Evolutionary conservation across 2,329 filamentous ascomycete genomes (phyloP).

Genomic region (Botrytis hyacinthi): DNA sequence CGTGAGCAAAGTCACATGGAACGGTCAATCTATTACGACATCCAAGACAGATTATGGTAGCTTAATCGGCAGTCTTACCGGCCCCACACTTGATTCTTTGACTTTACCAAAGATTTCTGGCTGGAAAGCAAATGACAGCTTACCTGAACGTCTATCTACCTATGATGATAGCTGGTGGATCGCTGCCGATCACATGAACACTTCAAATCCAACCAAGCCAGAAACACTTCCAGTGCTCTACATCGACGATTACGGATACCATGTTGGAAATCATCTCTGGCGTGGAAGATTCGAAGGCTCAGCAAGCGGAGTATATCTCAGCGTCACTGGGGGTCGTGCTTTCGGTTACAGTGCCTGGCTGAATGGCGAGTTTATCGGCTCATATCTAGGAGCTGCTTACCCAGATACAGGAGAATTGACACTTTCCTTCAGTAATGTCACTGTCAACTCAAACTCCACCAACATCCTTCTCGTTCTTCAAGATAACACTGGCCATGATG

Average conservation of each 20-base stretch:
- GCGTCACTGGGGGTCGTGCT: slow-evolving; percentile 23
- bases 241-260: slow-evolving; percentile 46
- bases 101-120: slow-evolving; percentile 26
- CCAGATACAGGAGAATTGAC: slow-evolving; percentile 37
- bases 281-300: slow-evolving; percentile 36
- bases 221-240: slow-evolving; percentile 46
- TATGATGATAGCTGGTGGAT: slow-evolving; percentile 42
- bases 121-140: slow-evolving; percentile 44
- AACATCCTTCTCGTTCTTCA: slow-evolving; percentile 54
- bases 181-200: slow-evolving; percentile 18
- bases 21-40: slow-evolving; percentile 43
- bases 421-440: slow-evolving; percentile 42
- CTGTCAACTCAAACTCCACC: slow-evolving; percentile 38
- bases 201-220: slow-evolving; percentile 40
- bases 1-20: slow-evolving; percentile 50
- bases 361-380: slow-evolving; percentile 55
- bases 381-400: slow-evolving; percentile 44
- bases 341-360: slow-evolving; percentile 39
- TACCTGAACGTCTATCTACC: slow-evolving; percentile 42
- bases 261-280: slow-evolving; percentile 46
- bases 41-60: slow-evolving; percentile 44
- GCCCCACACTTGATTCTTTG: slow-evolving; percentile 21
- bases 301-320: slow-evolving; percentile 35
- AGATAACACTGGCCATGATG: slow-evolving; percentile 59
- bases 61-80: slow-evolving; percentile 33